These are phyloP conservation scores for Heterotrichella gracilis DNA, from an alignment of 352 stramenopile species.

Conservation along the genomic window DNA sequence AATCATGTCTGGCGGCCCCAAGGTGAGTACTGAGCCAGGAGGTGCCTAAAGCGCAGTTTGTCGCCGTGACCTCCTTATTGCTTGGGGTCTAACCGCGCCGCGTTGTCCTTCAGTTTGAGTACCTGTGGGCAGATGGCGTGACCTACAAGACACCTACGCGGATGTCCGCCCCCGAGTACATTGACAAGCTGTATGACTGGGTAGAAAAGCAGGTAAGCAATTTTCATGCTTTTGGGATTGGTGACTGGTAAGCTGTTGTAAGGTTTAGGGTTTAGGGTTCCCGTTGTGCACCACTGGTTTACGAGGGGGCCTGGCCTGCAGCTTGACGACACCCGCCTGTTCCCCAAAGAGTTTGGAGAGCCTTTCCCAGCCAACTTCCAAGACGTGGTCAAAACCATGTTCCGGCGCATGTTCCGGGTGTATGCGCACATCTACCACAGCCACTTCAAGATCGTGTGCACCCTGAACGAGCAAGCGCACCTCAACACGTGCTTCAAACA, in stretches of 20 bases:
- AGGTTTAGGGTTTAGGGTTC: neutral
- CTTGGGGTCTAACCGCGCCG: too few relatives aligned
- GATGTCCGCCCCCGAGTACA: conserved; percentile 44
- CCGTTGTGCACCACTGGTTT: conserved; percentile 14
- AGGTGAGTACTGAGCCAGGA: too few relatives aligned
- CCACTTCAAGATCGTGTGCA: conserved; percentile 68
- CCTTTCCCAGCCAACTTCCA: conserved; percentile 41
- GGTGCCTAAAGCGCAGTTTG: too few relatives aligned
- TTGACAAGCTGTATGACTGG: conserved; percentile 56
- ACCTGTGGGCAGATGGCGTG: conserved; percentile 19
- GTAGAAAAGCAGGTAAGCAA: conserved; percentile 38
- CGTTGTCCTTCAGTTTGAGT: conserved; percentile 32
- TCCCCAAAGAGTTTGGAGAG: conserved; percentile 3
- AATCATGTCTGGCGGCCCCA: conserved; percentile 15
- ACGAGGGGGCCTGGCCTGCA: conserved; percentile 18
- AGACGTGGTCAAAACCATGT: conserved; percentile 52
- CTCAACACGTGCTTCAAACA: conserved; percentile 92
- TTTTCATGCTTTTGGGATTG: neutral
- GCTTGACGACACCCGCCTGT: neutral
- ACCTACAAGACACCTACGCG: conserved; percentile 23
- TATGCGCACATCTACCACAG: conserved; percentile 81
- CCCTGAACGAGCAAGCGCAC: conserved; percentile 58
- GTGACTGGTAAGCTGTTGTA: too few relatives aligned
- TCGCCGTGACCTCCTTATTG: too few relatives aligned
- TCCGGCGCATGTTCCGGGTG: conserved; percentile 66